Evolutionary conservation across 331 rosid genomes (phyloP), one percentile per base, ranked within the genome.

Genomic region (Quercus tomentella): DNA sequence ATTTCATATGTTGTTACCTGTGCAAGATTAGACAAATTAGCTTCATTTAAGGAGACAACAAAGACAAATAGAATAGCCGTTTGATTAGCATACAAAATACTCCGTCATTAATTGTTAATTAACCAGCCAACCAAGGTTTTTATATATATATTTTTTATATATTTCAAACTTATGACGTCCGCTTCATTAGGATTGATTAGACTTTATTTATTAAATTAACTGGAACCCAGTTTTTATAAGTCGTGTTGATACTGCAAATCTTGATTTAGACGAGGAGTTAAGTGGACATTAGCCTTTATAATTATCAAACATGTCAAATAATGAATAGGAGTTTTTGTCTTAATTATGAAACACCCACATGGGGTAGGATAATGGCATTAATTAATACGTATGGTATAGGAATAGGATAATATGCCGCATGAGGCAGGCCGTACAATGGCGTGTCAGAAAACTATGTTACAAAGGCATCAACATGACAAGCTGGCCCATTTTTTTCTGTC

Each of bases 41-140:
- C 89, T 74, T 77, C 81, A 86, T 83, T 83, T 78, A 63, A 80
- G 87, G 89, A 82, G 89, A 87, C 88, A 86, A 86, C 54, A 75
- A 77, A 81, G 86, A 81, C 86, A 85, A 78, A 77, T 57, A 49
- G 33, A 72, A 77, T 25, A 82, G 72, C 70, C 55, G 4, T 65
- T 49, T 76, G 14, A 76, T 28, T 55, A 70, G 73, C 0, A 49
- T 49, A 49, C 54, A 49, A 49, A 49, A 9, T 3, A 49, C 17
- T 49, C 54, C 0, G 0, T 3, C 54, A 0, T 12, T 49, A 11
- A 45, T 45, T 45, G 17, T 45, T 45, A 45, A 49, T 49, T 49
- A 49, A 49, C 1, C 5, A 2, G 17, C 5, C 54, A 49, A 49
- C 5, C 1, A 22, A 66, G 82, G 71, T 75, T 66, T 20, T 30